phyloP scores from a whole-genome alignment of 208 protist genomes.

The Sergeia podlipaevii region DNA sequence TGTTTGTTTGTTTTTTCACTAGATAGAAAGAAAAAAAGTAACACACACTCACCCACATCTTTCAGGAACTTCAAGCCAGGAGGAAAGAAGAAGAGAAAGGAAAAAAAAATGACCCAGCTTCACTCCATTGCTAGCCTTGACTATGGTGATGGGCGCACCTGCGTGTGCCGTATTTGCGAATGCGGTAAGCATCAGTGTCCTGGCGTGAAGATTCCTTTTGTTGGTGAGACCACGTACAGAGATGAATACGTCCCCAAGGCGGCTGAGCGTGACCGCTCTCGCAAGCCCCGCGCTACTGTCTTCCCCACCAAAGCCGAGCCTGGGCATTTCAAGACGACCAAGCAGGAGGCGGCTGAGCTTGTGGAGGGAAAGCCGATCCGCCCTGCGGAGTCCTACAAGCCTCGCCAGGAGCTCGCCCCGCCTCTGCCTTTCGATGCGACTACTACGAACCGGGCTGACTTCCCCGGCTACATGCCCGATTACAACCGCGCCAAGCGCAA shows the following conservation, averaged over 20 bases:
- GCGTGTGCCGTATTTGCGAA: constrained; percentile 85
- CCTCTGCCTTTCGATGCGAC: constrained; percentile 78
- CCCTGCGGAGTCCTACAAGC: constrained; percentile 88
- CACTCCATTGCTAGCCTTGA: constrained; percentile 86
- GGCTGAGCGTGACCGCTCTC: constrained; percentile 42
- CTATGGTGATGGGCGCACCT: constrained; percentile 87
- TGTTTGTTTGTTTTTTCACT: too few relatives aligned
- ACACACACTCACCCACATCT: not conserved
- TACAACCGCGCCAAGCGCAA: constrained; percentile 57
- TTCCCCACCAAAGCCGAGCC: constrained; percentile 77
- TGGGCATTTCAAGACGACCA: constrained; percentile 86
- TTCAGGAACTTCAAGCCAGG: too few relatives aligned
- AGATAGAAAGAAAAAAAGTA: not conserved
- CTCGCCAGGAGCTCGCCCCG: constrained; percentile 34
- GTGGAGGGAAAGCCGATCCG: constrained; percentile 65
- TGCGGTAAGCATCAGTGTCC: constrained; percentile 85
- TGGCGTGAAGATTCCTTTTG: constrained; percentile 72
- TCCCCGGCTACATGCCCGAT: constrained; percentile 81
- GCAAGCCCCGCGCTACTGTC: constrained; percentile 31
- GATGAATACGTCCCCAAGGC: constrained; percentile 86
- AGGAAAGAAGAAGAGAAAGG: too few relatives aligned
- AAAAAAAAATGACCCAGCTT: constrained; percentile 70
- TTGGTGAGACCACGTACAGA: constrained; percentile 82
- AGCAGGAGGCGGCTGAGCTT: constrained; percentile 83
- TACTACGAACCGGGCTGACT: constrained; percentile 87